Conservation (phyloP, 805 yeast genomes). For the Saturnispora mendoncae region DNA sequence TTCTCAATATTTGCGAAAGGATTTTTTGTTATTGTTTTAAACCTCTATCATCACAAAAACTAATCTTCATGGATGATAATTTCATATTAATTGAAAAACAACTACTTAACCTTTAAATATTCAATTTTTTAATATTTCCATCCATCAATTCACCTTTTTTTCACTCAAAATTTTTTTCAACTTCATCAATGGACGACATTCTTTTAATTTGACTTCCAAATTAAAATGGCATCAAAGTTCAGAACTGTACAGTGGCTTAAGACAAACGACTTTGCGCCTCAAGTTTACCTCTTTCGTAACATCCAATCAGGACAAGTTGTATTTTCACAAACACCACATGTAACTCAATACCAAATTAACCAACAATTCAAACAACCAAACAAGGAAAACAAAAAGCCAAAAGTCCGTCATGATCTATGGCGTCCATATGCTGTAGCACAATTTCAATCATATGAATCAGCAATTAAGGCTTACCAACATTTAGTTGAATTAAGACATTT, state of each 20-base stretch:
- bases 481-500: conserved; percentile 63
- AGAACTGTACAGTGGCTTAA: conserved; percentile 53
- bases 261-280: conserved; percentile 65
- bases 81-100: too few species aligned
- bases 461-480: conserved; percentile 66
- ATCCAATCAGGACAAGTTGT: conserved; percentile 83
- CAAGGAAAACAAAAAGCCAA: conserved; percentile 82
- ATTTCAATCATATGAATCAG: conserved; percentile 48
- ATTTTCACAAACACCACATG: conserved; percentile 74
- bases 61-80: too few species aligned
- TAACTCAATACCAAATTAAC: conserved; percentile 45
- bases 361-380: conserved; percentile 73
- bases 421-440: conserved; percentile 79
- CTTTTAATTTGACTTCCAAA: not conserved
- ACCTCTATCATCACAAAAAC: too few species aligned
- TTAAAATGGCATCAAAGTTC: conserved; percentile 32
- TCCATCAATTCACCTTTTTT: not conserved
- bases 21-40: too few species aligned
- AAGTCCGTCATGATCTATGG: conserved; percentile 81
- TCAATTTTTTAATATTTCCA: not conserved
- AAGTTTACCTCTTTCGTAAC: conserved; percentile 75
- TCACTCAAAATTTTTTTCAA: not conserved
- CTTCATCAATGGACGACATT: not conserved
- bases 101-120: not conserved
- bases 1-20: too few species aligned